Conservation (phyloP, 2,329 filamentous ascomycete genomes). For the Colletotrichum falcatum region DNA sequence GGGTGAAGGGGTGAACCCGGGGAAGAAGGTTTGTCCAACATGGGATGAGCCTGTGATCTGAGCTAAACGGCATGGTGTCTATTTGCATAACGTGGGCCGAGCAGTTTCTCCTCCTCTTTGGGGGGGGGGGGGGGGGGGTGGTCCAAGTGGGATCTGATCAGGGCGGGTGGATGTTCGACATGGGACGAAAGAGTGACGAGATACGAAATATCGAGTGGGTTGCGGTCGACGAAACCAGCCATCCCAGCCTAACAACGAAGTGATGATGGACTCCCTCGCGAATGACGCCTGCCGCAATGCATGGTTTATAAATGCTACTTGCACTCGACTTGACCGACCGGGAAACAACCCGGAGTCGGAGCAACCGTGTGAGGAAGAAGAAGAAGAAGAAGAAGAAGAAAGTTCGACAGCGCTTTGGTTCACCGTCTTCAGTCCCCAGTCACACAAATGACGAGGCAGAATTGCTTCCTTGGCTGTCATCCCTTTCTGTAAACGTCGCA, state of each 20-base stretch:
- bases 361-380: background rate
- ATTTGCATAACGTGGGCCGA: conserved; percentile 9
- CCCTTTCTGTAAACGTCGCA: conserved; percentile 1
- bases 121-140: no score
- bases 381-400: background rate
- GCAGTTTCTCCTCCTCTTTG: conserved; percentile 4
- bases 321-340: background rate
- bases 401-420: background rate
- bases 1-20: conserved; percentile 3
- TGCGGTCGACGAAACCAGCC: background rate
- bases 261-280: background rate
- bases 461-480: conserved; percentile 8
- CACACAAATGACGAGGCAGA: background rate
- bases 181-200: conserved; percentile 15
- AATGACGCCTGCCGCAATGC: background rate
- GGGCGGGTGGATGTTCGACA: conserved; percentile 7
- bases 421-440: background rate
- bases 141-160: background rate
- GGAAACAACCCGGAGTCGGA: background rate
- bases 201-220: background rate
- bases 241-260: background rate
- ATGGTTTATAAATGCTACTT: background rate
- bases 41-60: conserved; percentile 40
- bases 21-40: conserved; percentile 5
- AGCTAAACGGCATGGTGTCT: conserved; percentile 7